phyloP scores from a whole-genome alignment of 305 asterid species.

The Fraxinus paxiana region DNA sequence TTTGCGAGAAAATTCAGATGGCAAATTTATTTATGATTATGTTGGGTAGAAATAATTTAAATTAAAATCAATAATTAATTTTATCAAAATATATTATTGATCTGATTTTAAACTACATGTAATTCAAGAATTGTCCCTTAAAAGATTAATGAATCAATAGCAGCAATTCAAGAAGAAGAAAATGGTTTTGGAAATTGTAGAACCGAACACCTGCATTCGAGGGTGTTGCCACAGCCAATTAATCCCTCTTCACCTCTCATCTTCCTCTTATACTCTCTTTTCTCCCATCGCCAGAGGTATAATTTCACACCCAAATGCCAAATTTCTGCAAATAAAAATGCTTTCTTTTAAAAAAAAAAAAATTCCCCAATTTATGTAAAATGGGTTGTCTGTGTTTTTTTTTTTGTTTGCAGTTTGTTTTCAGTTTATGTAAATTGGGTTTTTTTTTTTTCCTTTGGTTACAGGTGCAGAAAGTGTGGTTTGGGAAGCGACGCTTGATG shows the following conservation, averaged over 20 bases:
- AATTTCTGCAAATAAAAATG: not conserved
- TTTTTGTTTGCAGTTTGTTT: not conserved
- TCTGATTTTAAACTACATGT: too few relatives aligned
- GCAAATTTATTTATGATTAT: too few relatives aligned
- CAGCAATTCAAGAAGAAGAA: not conserved
- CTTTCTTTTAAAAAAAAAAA: not conserved
- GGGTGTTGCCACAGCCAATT: conserved; percentile 85
- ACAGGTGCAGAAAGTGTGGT: conserved; percentile 95
- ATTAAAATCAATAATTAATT: too few relatives aligned
- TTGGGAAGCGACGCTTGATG: conserved; percentile 61
- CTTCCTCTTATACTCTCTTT: conserved; percentile 58
- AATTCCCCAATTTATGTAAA: not conserved
- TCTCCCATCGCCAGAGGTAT: conserved; percentile 80
- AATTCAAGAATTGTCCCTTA: not conserved
- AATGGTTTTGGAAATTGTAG: conserved; percentile 50
- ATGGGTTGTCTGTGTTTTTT: not conserved
- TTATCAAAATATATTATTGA: too few relatives aligned
- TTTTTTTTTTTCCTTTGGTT: not conserved
- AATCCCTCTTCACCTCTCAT: conserved; percentile 74
- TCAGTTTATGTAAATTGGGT: conserved; percentile 8
- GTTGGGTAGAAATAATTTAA: too few relatives aligned
- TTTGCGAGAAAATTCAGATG: too few relatives aligned
- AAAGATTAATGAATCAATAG: not conserved
- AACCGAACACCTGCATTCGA: conserved; percentile 74
- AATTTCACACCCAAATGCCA: not conserved